Evolutionary conservation across 257 asterid species (phyloP).

Genomic region (Anisodus acutangulus): DNA sequence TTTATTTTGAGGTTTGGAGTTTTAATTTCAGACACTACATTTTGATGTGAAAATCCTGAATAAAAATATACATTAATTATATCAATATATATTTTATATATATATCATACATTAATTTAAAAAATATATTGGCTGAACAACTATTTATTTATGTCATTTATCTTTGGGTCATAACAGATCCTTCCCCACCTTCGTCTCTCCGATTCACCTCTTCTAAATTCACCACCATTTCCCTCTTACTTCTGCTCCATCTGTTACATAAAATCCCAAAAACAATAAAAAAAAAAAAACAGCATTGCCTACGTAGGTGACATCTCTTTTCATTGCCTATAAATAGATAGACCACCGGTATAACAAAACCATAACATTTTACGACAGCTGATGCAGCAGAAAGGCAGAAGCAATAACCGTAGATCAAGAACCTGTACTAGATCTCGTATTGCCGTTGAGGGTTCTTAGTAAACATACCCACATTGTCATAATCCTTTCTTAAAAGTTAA

Average conservation of each 20-base stretch:
- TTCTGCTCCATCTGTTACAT: not conserved
- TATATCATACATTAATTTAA: no score
- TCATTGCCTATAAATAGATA: conserved; percentile 13
- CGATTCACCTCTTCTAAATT: not conserved
- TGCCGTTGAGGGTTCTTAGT: conserved; percentile 78
- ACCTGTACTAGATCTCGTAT: conserved; percentile 86
- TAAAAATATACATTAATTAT: no score
- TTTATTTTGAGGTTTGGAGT: no score
- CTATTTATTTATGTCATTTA: no score
- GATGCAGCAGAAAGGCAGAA: conserved; percentile 85
- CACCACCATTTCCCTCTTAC: not conserved
- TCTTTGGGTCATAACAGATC: not conserved
- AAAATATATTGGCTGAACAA: no score
- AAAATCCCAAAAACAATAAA: no score
- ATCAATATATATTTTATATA: no score
- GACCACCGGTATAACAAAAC: not conserved
- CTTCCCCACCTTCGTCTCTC: not conserved
- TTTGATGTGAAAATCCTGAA: no score
- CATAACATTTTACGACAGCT: conserved; percentile 25
- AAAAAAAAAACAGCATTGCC: not conserved
- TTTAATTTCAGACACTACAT: no score
- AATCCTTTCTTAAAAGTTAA: not conserved
- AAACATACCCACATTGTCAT: not conserved
- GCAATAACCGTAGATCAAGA: conserved; percentile 75
- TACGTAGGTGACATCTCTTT: not conserved